Evolutionary conservation across 331 rosid species (phyloP).

Genomic region (Quercus tomentella): DNA sequence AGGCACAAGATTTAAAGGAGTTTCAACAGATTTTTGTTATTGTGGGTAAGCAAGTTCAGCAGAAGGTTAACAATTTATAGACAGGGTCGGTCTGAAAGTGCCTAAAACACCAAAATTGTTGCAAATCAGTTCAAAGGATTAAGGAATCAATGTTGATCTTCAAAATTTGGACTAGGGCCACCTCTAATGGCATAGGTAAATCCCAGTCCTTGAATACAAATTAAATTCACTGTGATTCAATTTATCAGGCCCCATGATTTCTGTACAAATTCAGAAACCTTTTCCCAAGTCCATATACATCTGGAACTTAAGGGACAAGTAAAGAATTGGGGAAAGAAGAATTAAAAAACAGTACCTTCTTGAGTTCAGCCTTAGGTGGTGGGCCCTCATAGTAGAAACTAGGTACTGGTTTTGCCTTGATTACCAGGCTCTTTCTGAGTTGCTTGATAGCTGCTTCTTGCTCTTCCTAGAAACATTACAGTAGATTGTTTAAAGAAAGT

Average conservation of each 20-base stretch:
- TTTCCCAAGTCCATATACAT: constrained; percentile 3
- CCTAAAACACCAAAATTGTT: not conserved
- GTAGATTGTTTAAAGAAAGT: constrained; percentile 5
- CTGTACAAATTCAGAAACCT: constrained; percentile 7
- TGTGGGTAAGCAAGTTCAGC: too few species aligned
- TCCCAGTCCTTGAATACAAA: constrained; percentile 2
- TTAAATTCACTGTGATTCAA: not conserved
- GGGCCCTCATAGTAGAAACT: constrained; percentile 88
- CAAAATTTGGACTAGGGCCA: not conserved
- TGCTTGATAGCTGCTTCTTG: constrained; percentile 84
- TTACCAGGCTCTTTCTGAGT: constrained; percentile 75
- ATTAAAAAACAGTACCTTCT: constrained; percentile 54
- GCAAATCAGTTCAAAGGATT: not conserved
- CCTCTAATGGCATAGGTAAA: not conserved
- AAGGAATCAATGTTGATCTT: not conserved
- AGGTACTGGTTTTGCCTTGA: constrained; percentile 95
- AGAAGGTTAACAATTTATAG: not conserved
- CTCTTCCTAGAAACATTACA: constrained; percentile 68
- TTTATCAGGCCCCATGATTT: not conserved
- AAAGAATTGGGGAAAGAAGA: constrained; percentile 1
- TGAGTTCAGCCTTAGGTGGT: constrained; percentile 76
- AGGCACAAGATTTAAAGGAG: not conserved
- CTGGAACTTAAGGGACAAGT: constrained; percentile 4
- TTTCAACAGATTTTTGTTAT: too few species aligned
- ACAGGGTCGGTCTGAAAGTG: not conserved